These are phyloP conservation scores for Umbilicus rupestris DNA, from an alignment of 164 flowering plant genomes.

Conservation along the genomic window DNA sequence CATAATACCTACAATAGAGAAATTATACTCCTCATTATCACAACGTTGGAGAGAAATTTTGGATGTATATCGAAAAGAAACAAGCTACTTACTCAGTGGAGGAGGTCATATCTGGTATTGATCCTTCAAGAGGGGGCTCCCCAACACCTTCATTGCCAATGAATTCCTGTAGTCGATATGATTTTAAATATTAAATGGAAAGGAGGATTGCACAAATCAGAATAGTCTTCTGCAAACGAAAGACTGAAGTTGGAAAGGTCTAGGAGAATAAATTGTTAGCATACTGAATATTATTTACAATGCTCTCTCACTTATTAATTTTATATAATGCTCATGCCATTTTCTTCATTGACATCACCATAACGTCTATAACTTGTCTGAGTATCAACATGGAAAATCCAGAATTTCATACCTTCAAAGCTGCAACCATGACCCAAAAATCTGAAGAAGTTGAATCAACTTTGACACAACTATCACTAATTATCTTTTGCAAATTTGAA, in stretches of 20 bases:
- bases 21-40: slow-evolving; percentile 6
- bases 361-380: neutral
- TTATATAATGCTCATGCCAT: neutral
- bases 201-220: neutral
- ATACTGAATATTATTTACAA: neutral
- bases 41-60: neutral
- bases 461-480: slow-evolving; percentile 62
- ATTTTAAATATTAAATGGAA: neutral
- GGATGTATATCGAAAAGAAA: neutral
- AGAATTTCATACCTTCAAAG: slow-evolving; percentile 58
- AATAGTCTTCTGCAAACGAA: neutral
- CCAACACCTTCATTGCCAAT: slow-evolving; percentile 85
- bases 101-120: slow-evolving; percentile 97
- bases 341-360: neutral
- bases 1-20: slow-evolving; percentile 57
- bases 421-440: slow-evolving; percentile 98
- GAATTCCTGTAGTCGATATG: slow-evolving; percentile 50
- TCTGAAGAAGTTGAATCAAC: slow-evolving; percentile 69
- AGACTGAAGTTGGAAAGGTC: neutral
- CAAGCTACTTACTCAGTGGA: slow-evolving; percentile 75
- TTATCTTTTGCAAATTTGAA: slow-evolving; percentile 44
- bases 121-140: slow-evolving; percentile 94
- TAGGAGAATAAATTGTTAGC: neutral
- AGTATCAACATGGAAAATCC: neutral
- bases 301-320: neutral